These are phyloP conservation scores for Cicer cuneatum DNA, from an alignment of 306 rosid genomes.

Conservation along the genomic window DNA sequence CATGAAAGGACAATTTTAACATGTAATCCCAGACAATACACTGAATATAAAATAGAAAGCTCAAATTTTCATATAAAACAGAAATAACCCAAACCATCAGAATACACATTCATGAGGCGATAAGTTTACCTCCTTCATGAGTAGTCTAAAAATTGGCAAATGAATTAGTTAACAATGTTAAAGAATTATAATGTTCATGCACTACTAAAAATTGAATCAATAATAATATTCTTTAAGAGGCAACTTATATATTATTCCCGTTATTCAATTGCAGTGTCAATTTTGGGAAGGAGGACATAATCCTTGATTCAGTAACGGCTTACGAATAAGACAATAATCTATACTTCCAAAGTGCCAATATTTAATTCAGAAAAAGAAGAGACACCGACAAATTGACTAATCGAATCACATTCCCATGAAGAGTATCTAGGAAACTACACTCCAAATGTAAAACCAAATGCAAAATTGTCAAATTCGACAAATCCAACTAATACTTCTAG, in stretches of 20 bases:
- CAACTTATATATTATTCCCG: slow-evolving; percentile 19
- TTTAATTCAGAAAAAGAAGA: slow-evolving; percentile 38
- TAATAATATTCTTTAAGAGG: slow-evolving; percentile 4
- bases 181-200: slow-evolving; percentile 8
- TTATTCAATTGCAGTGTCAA: slow-evolving; percentile 14
- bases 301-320: slow-evolving; percentile 6
- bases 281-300: slow-evolving; percentile 23
- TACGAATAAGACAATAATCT: slow-evolving; percentile 9
- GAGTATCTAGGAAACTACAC: slow-evolving; percentile 36
- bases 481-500: slow-evolving; percentile 34
- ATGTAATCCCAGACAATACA: slow-evolving; percentile 4
- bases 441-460: slow-evolving; percentile 24
- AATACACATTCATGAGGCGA: slow-evolving; percentile 12
- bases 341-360: slow-evolving; percentile 31
- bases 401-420: slow-evolving; percentile 1
- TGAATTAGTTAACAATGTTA: neutral
- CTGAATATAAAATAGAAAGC: neutral
- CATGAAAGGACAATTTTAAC: slow-evolving; percentile 42
- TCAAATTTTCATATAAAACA: slow-evolving; percentile 22
- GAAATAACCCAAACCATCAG: slow-evolving; percentile 25
- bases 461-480: slow-evolving; percentile 27
- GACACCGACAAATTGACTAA: slow-evolving; percentile 25
- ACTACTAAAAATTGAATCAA: neutral
- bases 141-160: slow-evolving; percentile 3
- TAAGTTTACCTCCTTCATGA: slow-evolving; percentile 10